Conservation (phyloP, 768 basidiomycete species). For the Tulasnella calospora region DNA sequence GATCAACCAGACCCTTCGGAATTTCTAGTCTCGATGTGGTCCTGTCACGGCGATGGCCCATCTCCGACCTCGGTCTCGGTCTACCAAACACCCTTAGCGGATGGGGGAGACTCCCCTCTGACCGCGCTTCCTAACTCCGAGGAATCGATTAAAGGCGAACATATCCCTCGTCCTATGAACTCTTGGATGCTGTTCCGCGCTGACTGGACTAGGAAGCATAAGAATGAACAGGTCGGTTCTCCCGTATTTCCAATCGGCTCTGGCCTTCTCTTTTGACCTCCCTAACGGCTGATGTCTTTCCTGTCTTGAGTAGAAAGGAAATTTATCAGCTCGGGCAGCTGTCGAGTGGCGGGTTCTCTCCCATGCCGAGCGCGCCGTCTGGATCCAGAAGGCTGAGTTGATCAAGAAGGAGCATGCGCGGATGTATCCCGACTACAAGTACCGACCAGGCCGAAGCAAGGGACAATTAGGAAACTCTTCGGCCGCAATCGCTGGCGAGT, state of each 20-base stretch:
- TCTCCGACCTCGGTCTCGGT: background rate
- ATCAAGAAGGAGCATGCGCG: conserved; percentile 12
- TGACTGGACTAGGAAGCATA: background rate
- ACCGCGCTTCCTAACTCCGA: background rate
- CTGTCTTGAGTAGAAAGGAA: background rate
- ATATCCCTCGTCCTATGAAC: conserved; percentile 10
- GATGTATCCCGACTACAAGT: conserved; percentile 16
- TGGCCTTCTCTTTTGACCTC: no score
- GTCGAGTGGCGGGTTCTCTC: background rate
- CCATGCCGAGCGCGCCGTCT: background rate
- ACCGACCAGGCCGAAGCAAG: background rate
- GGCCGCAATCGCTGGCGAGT: background rate
- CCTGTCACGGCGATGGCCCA: background rate
- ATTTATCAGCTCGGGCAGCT: background rate
- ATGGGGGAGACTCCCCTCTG: background rate
- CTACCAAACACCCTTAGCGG: background rate
- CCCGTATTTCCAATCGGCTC: no score
- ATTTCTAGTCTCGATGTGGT: background rate
- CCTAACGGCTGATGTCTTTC: background rate
- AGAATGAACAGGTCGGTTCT: background rate
- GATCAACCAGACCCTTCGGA: background rate
- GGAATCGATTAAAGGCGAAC: background rate
- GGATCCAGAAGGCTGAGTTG: conserved; percentile 7
- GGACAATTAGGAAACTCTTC: background rate
- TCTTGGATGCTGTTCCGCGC: conserved; percentile 20